A percentile compares a stretch with the other conserved stretches of the same genome.
These are phyloP conservation scores for Orbilia blumenaviensis DNA, from an alignment of 2,329 filamentous ascomycete genomes.

Conservation along the genomic window DNA sequence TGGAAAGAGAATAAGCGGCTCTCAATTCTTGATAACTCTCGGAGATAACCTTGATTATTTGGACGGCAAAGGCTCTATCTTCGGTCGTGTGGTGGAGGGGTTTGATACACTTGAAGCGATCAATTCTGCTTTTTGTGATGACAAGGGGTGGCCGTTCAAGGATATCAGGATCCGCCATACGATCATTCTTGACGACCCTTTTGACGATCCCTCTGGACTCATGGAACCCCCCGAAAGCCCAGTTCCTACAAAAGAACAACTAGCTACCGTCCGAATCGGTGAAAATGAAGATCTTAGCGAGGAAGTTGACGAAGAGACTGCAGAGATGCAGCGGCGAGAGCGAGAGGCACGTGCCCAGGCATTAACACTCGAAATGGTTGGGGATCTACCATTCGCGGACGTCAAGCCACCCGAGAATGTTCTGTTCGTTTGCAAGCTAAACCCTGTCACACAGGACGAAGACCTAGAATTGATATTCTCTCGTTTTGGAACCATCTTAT, in stretches of 20 bases:
- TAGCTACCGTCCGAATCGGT: slow-evolving; percentile 89
- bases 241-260: slow-evolving; percentile 80
- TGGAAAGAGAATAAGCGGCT: slow-evolving; percentile 81
- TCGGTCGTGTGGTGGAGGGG: slow-evolving; percentile 93
- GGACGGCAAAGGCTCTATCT: slow-evolving; percentile 92
- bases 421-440: slow-evolving; percentile 97
- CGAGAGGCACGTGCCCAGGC: slow-evolving; percentile 93
- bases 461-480: slow-evolving; percentile 96
- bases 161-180: slow-evolving; percentile 96
- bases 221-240: slow-evolving; percentile 82
- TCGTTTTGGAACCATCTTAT: slow-evolving; percentile 92
- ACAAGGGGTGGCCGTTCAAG: slow-evolving; percentile 84
- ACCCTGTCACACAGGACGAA: slow-evolving; percentile 93
- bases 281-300: slow-evolving; percentile 85
- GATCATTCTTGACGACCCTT: slow-evolving; percentile 89
- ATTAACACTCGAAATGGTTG: slow-evolving; percentile 95
- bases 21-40: slow-evolving; percentile 92
- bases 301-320: slow-evolving; percentile 79
- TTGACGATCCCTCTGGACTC: slow-evolving; percentile 79
- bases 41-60: slow-evolving; percentile 89
- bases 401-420: slow-evolving; percentile 97
- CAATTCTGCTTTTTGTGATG: slow-evolving; percentile 86
- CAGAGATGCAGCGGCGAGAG: slow-evolving; percentile 82
- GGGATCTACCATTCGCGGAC: slow-evolving; percentile 94
- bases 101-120: slow-evolving; percentile 95